Base-by-base conservation (phyloP, 495 filamentous ascomycete species). In the Xylaria nigripes region DNA sequence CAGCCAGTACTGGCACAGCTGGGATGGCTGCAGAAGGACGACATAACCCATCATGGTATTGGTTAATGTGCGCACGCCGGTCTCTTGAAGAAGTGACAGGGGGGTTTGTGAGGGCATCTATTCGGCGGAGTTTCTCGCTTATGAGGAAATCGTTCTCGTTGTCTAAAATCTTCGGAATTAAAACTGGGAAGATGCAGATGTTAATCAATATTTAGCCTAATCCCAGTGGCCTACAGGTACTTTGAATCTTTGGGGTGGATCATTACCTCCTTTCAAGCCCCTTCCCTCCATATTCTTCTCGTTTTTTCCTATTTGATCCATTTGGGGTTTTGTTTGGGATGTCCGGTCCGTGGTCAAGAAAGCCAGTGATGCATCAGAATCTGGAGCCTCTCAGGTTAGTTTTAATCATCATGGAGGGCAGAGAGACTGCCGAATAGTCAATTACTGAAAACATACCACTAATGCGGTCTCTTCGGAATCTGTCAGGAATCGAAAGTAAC, bases 401-500 rank as follows among this genome's bases (percentile, higher is more conserved):
- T 13, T 38, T 22, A 21, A n/a, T 46, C 34, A 7, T 2, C n/a
- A 9, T 16, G 13, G 24, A 32, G 13, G 23, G n/a, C n/a, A n/a
- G 45, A 34, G 30, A 22, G 16, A 0, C n/a, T 16, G n/a, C 40
- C 30, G 2, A 18, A 40, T 18, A 5, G 18, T 4, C 2, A 19
- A n/a, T 1, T 27, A 6, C 29, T 10, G 6, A 13, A 29, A 30
- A 54, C 29, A 40, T 55, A 50, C 61, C 55, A 40, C 53, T 47
- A 0, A 22, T 13, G 36, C 54, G 30, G 12, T 43, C 12, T 4
- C 45, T 57, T 44, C 63, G 66, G 15, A 70, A 21, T 30, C 56
- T 55, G 43, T 67, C 63, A 29, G 73, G 30, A 48, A 40, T 59
- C 15, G 67, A 67, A n/a, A 65, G 60, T 47, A 74, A 68, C 10